phyloP scores from a whole-genome alignment of 2,329 filamentous ascomycete genomes.

The Aspergillus calidoustus region DNA sequence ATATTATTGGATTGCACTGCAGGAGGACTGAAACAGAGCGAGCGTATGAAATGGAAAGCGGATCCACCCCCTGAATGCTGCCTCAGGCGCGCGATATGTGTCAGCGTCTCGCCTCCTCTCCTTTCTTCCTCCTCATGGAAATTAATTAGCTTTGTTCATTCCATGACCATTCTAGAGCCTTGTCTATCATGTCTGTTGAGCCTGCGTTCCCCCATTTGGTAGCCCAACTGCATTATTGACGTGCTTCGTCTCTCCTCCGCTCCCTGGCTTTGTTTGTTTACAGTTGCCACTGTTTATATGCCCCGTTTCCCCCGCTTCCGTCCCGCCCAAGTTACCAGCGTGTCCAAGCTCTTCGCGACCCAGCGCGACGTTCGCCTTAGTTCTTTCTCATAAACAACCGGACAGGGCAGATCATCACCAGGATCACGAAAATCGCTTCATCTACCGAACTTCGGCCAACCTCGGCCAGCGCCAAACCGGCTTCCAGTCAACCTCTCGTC shows the following conservation, averaged over 20 bases:
- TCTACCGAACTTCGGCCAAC: conserved; percentile 7
- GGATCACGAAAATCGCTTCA: not conserved
- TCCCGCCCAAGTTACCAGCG: conserved; percentile 3
- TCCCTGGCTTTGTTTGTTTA: conserved; percentile 18
- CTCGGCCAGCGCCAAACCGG: conserved; percentile 1
- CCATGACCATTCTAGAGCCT: conserved; percentile 12
- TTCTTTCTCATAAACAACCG: not conserved
- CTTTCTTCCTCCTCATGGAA: conserved; percentile 14
- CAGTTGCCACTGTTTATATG: conserved; percentile 15
- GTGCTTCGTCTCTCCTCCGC: not conserved
- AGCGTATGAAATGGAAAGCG: conserved; percentile 8
- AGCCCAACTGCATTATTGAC: conserved; percentile 10
- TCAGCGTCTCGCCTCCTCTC: conserved; percentile 10
- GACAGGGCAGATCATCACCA: not conserved
- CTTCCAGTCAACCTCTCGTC: conserved; percentile 4
- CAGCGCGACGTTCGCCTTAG: not conserved
- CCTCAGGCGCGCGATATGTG: conserved; percentile 17
- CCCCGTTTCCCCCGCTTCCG: conserved; percentile 12
- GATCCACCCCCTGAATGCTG: conserved; percentile 28
- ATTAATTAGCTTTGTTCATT: conserved; percentile 14
- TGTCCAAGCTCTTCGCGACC: conserved; percentile 6
- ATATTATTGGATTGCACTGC: conserved; percentile 11
- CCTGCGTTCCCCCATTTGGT: not conserved
- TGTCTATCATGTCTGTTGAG: conserved; percentile 15
- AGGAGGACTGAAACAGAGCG: conserved; percentile 7